Evolutionary conservation across 495 filamentous ascomycete genomes (phyloP).

Genomic region (Xylaria sp.): DNA sequence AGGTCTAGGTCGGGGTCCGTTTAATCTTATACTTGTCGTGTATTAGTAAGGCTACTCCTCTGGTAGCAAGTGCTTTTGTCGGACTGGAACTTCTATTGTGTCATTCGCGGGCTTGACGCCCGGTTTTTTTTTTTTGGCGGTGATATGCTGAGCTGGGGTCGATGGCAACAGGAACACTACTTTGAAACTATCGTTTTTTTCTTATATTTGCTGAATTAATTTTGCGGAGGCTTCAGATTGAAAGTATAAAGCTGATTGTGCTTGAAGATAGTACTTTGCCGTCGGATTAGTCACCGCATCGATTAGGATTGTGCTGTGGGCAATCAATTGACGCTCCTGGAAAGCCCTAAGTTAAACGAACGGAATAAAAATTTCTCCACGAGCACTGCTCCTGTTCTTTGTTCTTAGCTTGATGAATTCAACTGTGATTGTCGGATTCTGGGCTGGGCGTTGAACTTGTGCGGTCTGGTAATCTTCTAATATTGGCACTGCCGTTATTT

Average conservation of each 20-base stretch:
- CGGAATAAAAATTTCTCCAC: neutral
- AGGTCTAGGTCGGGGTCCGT: conserved; percentile 27
- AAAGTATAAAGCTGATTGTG: neutral
- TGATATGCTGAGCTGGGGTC: neutral
- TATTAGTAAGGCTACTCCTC: neutral
- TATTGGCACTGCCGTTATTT: neutral
- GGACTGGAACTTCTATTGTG: neutral
- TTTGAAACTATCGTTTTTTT: neutral
- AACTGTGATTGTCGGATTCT: neutral
- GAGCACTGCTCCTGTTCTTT: neutral
- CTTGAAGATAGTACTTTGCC: neutral
- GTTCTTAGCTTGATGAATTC: neutral
- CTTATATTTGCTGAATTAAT: neutral
- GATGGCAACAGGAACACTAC: neutral
- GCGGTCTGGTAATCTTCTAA: neutral
- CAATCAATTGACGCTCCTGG: neutral
- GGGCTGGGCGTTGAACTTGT: neutral
- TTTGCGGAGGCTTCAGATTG: neutral
- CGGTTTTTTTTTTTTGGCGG: neutral
- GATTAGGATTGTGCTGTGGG: neutral
- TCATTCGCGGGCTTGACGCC: neutral
- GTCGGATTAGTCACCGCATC: neutral
- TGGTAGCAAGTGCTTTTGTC: neutral
- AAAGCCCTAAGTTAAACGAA: conserved; percentile 4
- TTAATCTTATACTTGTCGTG: neutral